A percentile compares a stretch with the other conserved stretches of the same genome.
phyloP scores from a whole-genome alignment of 176 grass and related monocot genomes.

The Hyparrhenia diplandra region DNA sequence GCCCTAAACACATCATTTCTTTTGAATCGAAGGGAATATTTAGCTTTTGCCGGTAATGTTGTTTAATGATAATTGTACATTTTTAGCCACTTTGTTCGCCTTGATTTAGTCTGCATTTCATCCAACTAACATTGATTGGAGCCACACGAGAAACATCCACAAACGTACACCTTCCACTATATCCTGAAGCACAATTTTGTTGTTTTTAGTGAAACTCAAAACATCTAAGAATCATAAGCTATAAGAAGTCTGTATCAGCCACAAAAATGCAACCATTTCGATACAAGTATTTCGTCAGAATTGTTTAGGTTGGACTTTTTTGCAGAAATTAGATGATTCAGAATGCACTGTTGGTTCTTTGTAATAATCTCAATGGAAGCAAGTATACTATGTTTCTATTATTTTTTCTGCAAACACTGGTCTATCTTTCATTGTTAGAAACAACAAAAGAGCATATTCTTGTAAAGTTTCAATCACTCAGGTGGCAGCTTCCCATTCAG shows the following conservation, averaged over 20 bases:
- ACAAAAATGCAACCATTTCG: neutral
- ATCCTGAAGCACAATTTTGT: neutral
- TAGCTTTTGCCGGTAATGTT: neutral
- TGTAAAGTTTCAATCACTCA: slow-evolving; percentile 27
- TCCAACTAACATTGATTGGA: slow-evolving; percentile 19
- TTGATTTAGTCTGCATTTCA: neutral
- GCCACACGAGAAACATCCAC: neutral
- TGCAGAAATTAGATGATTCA: neutral
- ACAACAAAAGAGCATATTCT: neutral
- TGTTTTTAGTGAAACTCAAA: slow-evolving; percentile 6
- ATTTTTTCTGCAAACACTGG: neutral
- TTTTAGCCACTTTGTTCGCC: neutral
- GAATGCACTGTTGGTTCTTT: neutral
- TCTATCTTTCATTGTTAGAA: slow-evolving; percentile 14
- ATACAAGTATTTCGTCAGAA: slow-evolving; percentile 2
- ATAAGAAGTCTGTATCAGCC: neutral
- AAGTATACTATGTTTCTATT: slow-evolving; percentile 8
- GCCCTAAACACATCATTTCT: neutral
- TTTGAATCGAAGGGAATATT: neutral
- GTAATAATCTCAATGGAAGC: slow-evolving; percentile 11
- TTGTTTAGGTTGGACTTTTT: neutral
- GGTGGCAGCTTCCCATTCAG: slow-evolving; percentile 51
- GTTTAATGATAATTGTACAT: slow-evolving; percentile 6
- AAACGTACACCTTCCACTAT: neutral
- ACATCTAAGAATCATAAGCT: neutral